Base-by-base conservation (phyloP, 2,329 filamentous ascomycete species). In the Stachybotrys elegans region DNA sequence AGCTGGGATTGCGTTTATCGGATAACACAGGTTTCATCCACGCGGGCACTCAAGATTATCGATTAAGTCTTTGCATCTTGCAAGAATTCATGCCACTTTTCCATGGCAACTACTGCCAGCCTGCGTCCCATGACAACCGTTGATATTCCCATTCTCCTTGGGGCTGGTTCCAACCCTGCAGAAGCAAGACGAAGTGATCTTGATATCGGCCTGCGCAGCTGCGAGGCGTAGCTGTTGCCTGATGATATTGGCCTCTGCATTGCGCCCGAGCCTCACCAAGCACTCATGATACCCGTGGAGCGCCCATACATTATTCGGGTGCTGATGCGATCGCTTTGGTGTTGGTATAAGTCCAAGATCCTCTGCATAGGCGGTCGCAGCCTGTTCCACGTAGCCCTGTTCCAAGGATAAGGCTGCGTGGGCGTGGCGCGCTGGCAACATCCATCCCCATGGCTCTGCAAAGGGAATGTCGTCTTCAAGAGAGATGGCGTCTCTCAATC, bases 391-490 rank as follows among this genome's bases (percentile, higher is more conserved):
- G 12, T 61, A 63, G 0, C 73, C 77, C 54, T 83, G 81, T 54
- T 87, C 83, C 19, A 84, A 65, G 34, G 84, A 58, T 4, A 87
- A 66, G 1, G 83, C 83, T 3, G 78, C 83, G 41, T 80, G 80
- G 0, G 83, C 82, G 60, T 87, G 83, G 4, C 82, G 69, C 0
- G 79, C 75, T 1, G 83, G 83, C 53, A 83, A 80, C 82, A 87
- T 86, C 83, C 83, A 87, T 0, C 78, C 79, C 83, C 83, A 86
- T 0, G 84, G 84, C 58, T 88, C 84, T 27, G 81, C 77, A 48
- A 84, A 88, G 0, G 76, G 76, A 17, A 88, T 68, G 0, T 58
- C 61, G 51, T 84, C 81, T 45, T 84, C 79, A 8, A 76, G 67
- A 1, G 62, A 56, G 14, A 84, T 75, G 0, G 82, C 72, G 6